Evolutionary conservation across 352 stramenopile genomes (phyloP), one percentile per base, ranked within the genome.

Genomic region (Pythium apleroticum): DNA sequence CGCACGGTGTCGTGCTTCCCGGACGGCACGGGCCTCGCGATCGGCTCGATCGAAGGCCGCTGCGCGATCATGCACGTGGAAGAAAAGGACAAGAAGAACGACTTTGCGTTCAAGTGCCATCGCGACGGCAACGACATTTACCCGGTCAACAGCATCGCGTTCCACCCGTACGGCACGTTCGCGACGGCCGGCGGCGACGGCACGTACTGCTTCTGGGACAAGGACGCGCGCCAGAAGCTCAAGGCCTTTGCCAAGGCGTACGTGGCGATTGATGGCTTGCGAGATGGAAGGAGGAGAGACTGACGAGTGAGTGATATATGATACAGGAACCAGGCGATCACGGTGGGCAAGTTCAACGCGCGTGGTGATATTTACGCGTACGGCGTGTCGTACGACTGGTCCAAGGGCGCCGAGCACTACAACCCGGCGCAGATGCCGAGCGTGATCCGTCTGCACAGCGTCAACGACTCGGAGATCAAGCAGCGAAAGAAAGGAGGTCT

Each of bases 191-290:
- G 97, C 15, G 83, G 86, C 27, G 97, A 99, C 71, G 96, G 96
- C 52, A 94, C 97, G 41, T 98, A 97, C 64, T 98, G 96, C 73
- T 99, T 99, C 78, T 99, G 97, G 97, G 97, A 99, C 82, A 98
- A 99, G 78, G 96, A 99, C 69, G 97, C 95, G 20, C 97, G 97
- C 33, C 95, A 99, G 75, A 90, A 97, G 63, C 86, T 99, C 55
- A 99, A 98, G 80, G 78, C 75, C 10, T 96, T 95, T 55, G 72
- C 71, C 60, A 95, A 92, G 79, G 81, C 76, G 81, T 91, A 77
- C 31, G 76, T 68, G 15, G 9, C 22, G 20, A 12, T 52, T 46
- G 19, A 39, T 35, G 10, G 14, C 28, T 43, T n/a, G n/a, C n/a
- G n/a, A n/a, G 9, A 22, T 24, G 12, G 33, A 6, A 20, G 35